A percentile compares a stretch with the other conserved stretches of the same genome.
phyloP scores from a whole-genome alignment of 2,329 filamentous ascomycete species.

The Helminthosporium solani region DNA sequence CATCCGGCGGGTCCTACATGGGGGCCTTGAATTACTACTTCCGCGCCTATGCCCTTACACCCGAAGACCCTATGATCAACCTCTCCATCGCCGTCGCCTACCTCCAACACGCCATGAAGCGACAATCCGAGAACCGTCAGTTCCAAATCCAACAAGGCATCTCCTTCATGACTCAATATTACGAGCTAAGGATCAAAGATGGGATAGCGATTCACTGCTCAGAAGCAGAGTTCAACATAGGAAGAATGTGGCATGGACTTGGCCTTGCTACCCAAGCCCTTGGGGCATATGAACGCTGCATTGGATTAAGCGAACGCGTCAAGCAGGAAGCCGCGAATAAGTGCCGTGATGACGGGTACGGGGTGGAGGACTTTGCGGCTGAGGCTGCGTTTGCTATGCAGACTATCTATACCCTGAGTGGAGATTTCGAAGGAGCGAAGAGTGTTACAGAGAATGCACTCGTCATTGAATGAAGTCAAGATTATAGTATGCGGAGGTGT shows the following conservation, averaged over 20 bases:
- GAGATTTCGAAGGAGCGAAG: slow-evolving; percentile 62
- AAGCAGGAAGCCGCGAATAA: slow-evolving; percentile 15
- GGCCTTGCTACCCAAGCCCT: slow-evolving; percentile 72
- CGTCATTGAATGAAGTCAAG: slow-evolving; percentile 40
- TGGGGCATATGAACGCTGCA: slow-evolving; percentile 65
- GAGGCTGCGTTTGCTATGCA: slow-evolving; percentile 77
- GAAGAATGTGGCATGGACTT: slow-evolving; percentile 71
- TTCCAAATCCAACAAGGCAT: slow-evolving; percentile 84
- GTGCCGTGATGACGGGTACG: slow-evolving; percentile 38
- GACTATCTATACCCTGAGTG: slow-evolving; percentile 64
- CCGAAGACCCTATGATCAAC: slow-evolving; percentile 74
- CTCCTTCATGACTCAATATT: slow-evolving; percentile 75
- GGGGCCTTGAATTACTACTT: slow-evolving; percentile 88
- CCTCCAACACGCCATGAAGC: slow-evolving; percentile 84
- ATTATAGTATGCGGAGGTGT: background rate
- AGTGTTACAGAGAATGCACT: slow-evolving; percentile 60
- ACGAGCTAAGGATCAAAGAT: slow-evolving; percentile 56
- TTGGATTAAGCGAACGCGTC: slow-evolving; percentile 53
- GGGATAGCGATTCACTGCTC: slow-evolving; percentile 55
- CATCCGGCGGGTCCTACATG: slow-evolving; percentile 77
- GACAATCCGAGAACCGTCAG: slow-evolving; percentile 86
- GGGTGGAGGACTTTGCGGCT: slow-evolving; percentile 59
- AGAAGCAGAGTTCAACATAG: slow-evolving; percentile 82
- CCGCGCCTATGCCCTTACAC: slow-evolving; percentile 64
- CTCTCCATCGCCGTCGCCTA: slow-evolving; percentile 75